Base-by-base conservation (phyloP, 345 rosid species). In the Pugionium cornutum region DNA sequence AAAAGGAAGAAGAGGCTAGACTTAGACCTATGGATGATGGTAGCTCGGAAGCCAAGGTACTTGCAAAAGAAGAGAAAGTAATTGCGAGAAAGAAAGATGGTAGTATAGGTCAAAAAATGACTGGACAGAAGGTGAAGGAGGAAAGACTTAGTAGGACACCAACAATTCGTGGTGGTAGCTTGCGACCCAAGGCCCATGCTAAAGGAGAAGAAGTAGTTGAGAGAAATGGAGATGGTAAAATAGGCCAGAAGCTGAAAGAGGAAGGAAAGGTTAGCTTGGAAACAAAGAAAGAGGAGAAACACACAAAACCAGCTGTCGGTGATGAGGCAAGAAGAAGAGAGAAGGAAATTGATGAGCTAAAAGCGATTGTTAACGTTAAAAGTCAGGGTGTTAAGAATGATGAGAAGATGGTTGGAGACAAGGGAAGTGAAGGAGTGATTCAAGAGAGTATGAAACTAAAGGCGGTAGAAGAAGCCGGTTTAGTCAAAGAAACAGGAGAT, bases 1-100 rank as follows among this genome's bases (percentile, higher is more conserved):
- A 50, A 31, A 57, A 64, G 66, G 70, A 64, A 33, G 47, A 72
- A 35, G 70, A 57, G 32, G 65, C 29, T 27, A 57, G 6, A 56
- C 41, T 28, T 27, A 49, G 55, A 53, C 26, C 65, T 1, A 54
- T 4, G 3, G 3, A 30, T 49, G 45, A 44, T 27, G 53, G 53
- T 72, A 46, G 47, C 58, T 59, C 61, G 49, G 54, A 54, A 8
- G 11, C 51, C 8, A 67, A 67, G 58, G 58, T 32, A 59, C 62
- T 0, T 46, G 51, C 37, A 1, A 25, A 70, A 48, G 69, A 62
- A 31, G 69, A 48, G n/a, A 55, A 48, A 5, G 45, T 34, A 5
- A 31, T 1, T 31, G 55, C 62, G 58, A 40, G 48, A 36, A 62
- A 45, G 55, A 51, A 48, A 33, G 64, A 11, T 37, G 47, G 4